Base-by-base conservation (phyloP, 2,329 filamentous ascomycete species). In the Calonectria crousiana region DNA sequence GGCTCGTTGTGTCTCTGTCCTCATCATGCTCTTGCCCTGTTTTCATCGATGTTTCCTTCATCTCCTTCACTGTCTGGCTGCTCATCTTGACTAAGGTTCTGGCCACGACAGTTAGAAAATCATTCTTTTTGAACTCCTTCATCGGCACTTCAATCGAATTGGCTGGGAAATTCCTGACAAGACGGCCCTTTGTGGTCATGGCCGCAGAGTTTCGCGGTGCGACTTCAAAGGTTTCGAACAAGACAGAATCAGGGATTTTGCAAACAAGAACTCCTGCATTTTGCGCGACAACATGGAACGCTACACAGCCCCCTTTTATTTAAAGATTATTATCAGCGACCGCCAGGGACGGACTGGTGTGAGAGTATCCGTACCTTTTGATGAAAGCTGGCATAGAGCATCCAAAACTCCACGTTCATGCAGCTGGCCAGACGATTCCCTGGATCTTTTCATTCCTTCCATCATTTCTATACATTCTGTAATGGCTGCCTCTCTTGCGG, bases 1-100 rank as follows among this genome's bases (percentile, higher is more conserved):
- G 91, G 69, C 89, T 69, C 0, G 79, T 82, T 0, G 89, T 89
- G 23, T 92, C 89, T 4, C 89, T 85, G 0, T 79, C 80, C 73
- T 92, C 89, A 1, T 79, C 76, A 9, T 84, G 78, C 0, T 73
- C 5, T 1, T 81, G 56, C 0, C 80, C 66, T 1, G 85, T 86
- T 69, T 91, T 91, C 3, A 16, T 16, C 75, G 82, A 73, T 6
- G 62, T 77, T 0, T 74, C 68, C 1, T 74, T 73, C 32, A 74
- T 82, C 10, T 77, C 81, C 1, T 71, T 20, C 0, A 78, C 78
- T 0, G 34, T 9, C 30, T 85, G 82, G 1, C 51, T 36, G 52
- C 81, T 83, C 83, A 85, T 82, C 30, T 77, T 83, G 5, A 77
- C 76, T 4, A 85, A 18, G 0, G 80, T 81, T 2, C 78, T 74